Conservation (phyloP, 2,329 filamentous ascomycete species). For the Colletotrichum scovillei region DNA sequence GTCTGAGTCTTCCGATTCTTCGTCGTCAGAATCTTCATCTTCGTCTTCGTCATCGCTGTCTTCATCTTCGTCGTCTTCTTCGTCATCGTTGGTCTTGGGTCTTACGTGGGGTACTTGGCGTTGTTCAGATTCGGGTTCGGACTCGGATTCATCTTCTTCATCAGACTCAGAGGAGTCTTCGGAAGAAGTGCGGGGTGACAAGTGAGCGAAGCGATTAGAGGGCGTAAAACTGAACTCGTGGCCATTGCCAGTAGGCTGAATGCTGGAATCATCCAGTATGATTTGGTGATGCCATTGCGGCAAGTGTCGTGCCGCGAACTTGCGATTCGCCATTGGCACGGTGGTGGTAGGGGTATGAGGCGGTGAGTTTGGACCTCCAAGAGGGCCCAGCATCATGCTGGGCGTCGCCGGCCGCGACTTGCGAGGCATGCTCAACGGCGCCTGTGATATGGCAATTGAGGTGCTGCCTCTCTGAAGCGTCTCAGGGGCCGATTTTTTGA, state of each 20-base stretch:
- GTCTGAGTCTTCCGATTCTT: constrained; percentile 10
- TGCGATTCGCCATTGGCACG: constrained; percentile 48
- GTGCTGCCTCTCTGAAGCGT: background rate
- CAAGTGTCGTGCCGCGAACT: constrained; percentile 45
- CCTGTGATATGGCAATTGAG: background rate
- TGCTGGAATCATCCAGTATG: constrained; percentile 49
- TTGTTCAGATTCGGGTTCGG: constrained; percentile 5
- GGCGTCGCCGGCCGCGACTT: constrained; percentile 55
- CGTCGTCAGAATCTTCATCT: background rate
- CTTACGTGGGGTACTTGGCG: background rate
- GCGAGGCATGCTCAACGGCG: constrained; percentile 42
- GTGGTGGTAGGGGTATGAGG: constrained; percentile 57
- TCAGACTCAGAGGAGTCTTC: constrained; percentile 37
- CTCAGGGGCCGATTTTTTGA: background rate
- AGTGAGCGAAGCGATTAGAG: constrained; percentile 41
- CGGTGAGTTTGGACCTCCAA: constrained; percentile 56
- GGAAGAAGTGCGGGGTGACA: constrained; percentile 45
- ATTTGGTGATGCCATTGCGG: constrained; percentile 46
- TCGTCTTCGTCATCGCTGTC: constrained; percentile 16
- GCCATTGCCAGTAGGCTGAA: constrained; percentile 54
- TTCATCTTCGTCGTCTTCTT: constrained; percentile 23
- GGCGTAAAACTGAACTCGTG: constrained; percentile 54
- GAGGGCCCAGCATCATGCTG: constrained; percentile 50
- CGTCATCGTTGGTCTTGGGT: constrained; percentile 8
- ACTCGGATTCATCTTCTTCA: constrained; percentile 23